Evolutionary conservation across 1,284 basidiomycete genomes (phyloP).

Genomic region (Fomitopsis palustris): DNA sequence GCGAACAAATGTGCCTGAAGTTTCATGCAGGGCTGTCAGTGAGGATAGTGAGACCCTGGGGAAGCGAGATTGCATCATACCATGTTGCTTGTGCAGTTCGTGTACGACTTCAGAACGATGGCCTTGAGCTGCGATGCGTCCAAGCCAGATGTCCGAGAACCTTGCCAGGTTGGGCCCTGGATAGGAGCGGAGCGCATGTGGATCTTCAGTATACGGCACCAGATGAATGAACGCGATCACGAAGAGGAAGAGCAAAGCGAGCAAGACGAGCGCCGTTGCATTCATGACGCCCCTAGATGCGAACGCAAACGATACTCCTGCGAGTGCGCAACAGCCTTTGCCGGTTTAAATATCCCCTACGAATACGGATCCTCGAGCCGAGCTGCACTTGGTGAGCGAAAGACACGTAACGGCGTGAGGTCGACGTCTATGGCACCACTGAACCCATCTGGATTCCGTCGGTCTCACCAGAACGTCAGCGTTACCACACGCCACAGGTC

Average conservation of each 20-base stretch:
- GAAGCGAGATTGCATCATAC: constrained; percentile 21
- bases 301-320: background rate
- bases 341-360: no score
- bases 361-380: no score
- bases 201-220: constrained; percentile 28
- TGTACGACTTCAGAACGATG: constrained; percentile 40
- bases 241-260: background rate
- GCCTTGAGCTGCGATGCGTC: constrained; percentile 36
- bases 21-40: background rate
- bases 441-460: no score
- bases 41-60: background rate
- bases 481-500: no score
- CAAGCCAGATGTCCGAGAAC: constrained; percentile 44
- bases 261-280: background rate
- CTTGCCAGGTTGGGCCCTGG: constrained; percentile 45
- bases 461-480: no score
- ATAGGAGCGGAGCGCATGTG: constrained; percentile 27
- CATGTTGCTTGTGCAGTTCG: constrained; percentile 43
- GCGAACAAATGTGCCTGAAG: constrained; percentile 40
- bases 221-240: constrained; percentile 2
- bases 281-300: background rate
- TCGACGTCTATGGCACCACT: no score
- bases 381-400: no score
- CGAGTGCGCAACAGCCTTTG: background rate
- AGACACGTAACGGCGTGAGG: no score